These are phyloP conservation scores for Vitis hybrid DNA, from an alignment of 177 flowering plant species.

Conservation along the genomic window DNA sequence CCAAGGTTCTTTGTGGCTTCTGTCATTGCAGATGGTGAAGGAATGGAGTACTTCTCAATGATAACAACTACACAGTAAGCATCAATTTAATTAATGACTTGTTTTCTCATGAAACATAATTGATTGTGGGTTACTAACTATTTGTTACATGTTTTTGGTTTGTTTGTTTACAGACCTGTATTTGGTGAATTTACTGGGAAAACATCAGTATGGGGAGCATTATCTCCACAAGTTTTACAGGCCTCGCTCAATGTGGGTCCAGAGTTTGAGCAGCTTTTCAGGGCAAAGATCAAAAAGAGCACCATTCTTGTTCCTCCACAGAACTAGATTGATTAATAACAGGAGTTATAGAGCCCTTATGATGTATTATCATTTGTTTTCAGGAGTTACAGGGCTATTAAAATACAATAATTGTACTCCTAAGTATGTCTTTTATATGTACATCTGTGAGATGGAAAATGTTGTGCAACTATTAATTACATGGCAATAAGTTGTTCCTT, in stretches of 20 bases:
- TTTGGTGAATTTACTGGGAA: constrained; percentile 25
- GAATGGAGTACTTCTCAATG: constrained; percentile 47
- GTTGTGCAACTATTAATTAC: too few species aligned
- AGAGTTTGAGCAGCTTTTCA: constrained; percentile 20
- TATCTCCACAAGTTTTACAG: constrained; percentile 32
- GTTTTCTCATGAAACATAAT: too few species aligned
- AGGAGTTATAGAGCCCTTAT: too few species aligned
- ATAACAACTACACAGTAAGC: constrained; percentile 36
- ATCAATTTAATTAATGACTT: not conserved
- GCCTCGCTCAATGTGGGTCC: constrained; percentile 26
- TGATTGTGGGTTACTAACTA: too few species aligned
- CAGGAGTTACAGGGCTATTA: too few species aligned
- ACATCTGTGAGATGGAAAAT: too few species aligned
- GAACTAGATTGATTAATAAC: too few species aligned
- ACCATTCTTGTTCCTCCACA: not conserved
- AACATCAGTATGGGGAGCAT: constrained; percentile 29
- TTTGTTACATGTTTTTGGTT: not conserved
- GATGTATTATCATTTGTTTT: too few species aligned
- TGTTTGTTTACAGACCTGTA: constrained; percentile 27
- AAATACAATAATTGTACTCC: too few species aligned
- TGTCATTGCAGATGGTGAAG: constrained; percentile 34
- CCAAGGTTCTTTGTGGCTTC: constrained; percentile 40
- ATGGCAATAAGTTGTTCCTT: too few species aligned
- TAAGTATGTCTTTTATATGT: too few species aligned
- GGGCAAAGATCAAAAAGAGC: constrained; percentile 11